A percentile compares a stretch with the other conserved stretches of the same genome.
These are phyloP conservation scores for Raddia guianensis DNA, from an alignment of 176 grass and related monocot genomes.

Conservation along the genomic window DNA sequence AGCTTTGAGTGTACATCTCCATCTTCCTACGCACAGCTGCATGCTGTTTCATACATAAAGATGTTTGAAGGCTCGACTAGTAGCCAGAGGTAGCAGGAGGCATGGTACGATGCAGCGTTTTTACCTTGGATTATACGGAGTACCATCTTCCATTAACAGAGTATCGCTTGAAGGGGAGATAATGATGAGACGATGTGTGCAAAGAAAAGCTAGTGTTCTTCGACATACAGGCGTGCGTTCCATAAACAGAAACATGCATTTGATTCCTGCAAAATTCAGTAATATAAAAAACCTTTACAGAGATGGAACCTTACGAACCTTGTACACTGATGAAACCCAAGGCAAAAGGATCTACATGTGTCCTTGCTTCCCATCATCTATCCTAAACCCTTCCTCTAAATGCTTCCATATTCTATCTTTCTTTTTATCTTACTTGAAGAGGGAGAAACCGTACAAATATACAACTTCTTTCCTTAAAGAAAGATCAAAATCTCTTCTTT, in stretches of 20 bases:
- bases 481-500: constrained; percentile 56
- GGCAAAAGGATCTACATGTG: constrained; percentile 77
- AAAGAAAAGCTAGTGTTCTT: not conserved
- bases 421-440: constrained; percentile 46
- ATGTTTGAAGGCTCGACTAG: not conserved
- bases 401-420: constrained; percentile 42
- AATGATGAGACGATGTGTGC: not conserved
- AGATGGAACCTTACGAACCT: constrained; percentile 40
- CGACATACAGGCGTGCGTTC: not conserved
- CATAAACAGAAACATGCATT: constrained; percentile 30
- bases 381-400: constrained; percentile 54
- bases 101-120: too few species aligned
- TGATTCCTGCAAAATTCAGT: constrained; percentile 42
- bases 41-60: not conserved
- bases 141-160: not conserved
- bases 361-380: constrained; percentile 75
- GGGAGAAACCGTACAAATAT: constrained; percentile 62
- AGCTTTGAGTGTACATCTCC: not conserved
- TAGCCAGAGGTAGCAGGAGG: not conserved
- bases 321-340: constrained; percentile 67
- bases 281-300: constrained; percentile 50
- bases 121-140: too few species aligned
- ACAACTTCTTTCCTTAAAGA: constrained; percentile 62
- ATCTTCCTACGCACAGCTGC: not conserved
- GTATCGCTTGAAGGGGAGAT: not conserved